A percentile compares a stretch with the other conserved stretches of the same genome.
These are phyloP conservation scores for Metschnikowia kofuensis DNA, from an alignment of 805 yeast species.

Conservation along the genomic window DNA sequence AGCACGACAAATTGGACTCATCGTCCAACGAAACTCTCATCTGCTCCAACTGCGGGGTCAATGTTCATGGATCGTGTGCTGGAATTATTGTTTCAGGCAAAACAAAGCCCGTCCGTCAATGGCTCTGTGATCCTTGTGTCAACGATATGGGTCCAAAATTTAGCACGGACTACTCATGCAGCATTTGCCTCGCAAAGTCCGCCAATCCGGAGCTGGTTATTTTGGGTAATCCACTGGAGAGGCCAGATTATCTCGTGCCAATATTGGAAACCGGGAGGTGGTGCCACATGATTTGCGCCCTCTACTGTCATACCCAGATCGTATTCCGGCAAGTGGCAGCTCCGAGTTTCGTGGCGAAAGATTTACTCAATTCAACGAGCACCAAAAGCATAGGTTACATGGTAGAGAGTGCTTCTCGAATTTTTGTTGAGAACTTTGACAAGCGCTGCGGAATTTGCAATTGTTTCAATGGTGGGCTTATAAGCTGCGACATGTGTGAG, in stretches of 20 bases:
- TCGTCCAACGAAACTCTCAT: conserved; percentile 39
- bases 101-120: conserved; percentile 38
- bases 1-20: conserved; percentile 25
- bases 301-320: conserved; percentile 46
- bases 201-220: conserved; percentile 45
- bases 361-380: conserved; percentile 2
- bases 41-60: conserved; percentile 66
- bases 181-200: conserved; percentile 60
- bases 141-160: conserved; percentile 63
- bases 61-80: conserved; percentile 69
- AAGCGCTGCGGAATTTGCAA: conserved; percentile 46
- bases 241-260: conserved; percentile 69
- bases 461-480: conserved; percentile 48
- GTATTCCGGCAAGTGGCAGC: conserved; percentile 13
- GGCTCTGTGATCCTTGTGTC: conserved; percentile 82
- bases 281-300: conserved; percentile 75
- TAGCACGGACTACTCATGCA: conserved; percentile 59
- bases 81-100: conserved; percentile 38
- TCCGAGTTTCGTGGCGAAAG: conserved; percentile 12
- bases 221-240: conserved; percentile 36
- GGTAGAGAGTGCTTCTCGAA: conserved; percentile 29
- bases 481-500: conserved; percentile 45
- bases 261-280: conserved; percentile 60
- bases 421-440: conserved; percentile 27
- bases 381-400: conserved; percentile 12